These are phyloP conservation scores for Petrea volubilis DNA, from an alignment of 257 asterid species.

Conservation along the genomic window DNA sequence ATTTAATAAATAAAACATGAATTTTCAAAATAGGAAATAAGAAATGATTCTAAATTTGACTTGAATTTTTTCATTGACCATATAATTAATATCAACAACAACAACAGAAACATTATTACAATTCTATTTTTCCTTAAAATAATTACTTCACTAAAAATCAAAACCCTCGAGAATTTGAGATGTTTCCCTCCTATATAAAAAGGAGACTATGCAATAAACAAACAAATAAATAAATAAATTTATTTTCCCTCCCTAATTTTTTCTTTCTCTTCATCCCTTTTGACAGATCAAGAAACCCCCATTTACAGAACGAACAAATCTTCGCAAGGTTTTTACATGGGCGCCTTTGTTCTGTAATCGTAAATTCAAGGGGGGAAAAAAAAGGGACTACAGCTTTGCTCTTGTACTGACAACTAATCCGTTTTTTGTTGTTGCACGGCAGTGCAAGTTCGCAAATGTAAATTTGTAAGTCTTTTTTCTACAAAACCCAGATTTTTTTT, in stretches of 20 bases:
- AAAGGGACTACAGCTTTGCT: background rate
- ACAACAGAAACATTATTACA: background rate
- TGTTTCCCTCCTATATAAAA: slow-evolving; percentile 3
- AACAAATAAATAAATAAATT: background rate
- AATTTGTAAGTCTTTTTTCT: background rate
- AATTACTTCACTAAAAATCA: background rate
- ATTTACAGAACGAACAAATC: slow-evolving; percentile 9
- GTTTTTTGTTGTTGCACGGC: background rate
- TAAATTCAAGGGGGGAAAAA: slow-evolving; percentile 4
- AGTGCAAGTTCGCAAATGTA: background rate
- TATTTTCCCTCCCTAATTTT: slow-evolving; percentile 29
- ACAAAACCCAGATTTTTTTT: background rate
- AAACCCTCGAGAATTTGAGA: background rate
- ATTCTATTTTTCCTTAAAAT: background rate
- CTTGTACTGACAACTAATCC: background rate
- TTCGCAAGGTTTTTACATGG: slow-evolving; percentile 9
- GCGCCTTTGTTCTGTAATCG: slow-evolving; percentile 9
- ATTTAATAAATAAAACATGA: background rate
- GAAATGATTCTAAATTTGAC: background rate
- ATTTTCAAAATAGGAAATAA: background rate
- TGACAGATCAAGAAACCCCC: slow-evolving; percentile 24
- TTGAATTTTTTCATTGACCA: background rate
- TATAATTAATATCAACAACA: background rate
- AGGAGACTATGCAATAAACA: background rate
- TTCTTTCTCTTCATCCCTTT: slow-evolving; percentile 23